Conservation (phyloP, 345 rosid species). For the Combretum micranthum region DNA sequence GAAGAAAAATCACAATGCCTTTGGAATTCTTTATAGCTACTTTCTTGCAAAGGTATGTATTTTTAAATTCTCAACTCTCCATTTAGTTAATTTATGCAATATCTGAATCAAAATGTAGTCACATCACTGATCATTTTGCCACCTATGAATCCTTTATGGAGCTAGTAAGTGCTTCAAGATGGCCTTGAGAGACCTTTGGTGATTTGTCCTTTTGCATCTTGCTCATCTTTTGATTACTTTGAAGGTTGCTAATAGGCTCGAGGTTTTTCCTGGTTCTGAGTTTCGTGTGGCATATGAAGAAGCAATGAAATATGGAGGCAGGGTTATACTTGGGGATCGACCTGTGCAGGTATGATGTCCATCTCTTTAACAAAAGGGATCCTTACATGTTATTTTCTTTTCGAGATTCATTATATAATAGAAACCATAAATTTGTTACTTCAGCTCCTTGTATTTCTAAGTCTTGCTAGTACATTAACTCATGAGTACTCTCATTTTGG, state of each 20-base stretch:
- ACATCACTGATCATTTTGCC: too few species aligned
- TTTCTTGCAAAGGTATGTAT: conserved; percentile 85
- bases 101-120: too few species aligned
- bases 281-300: conserved; percentile 92
- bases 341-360: conserved; percentile 53
- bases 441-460: too few species aligned
- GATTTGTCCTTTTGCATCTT: background rate
- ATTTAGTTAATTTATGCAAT: background rate
- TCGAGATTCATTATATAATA: background rate
- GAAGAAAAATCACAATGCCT: conserved; percentile 81
- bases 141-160: too few species aligned
- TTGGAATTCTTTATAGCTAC: conserved; percentile 91
- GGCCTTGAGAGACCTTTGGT: too few species aligned
- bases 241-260: conserved; percentile 75
- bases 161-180: too few species aligned
- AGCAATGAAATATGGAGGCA: conserved; percentile 73
- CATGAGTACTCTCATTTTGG: too few species aligned
- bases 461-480: too few species aligned
- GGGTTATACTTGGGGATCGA: conserved; percentile 91
- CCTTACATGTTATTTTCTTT: background rate
- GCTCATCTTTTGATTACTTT: background rate
- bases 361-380: background rate
- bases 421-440: background rate
- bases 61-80: conserved; percentile 1
- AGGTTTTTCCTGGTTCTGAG: conserved; percentile 87